These are phyloP conservation scores for Pythium rhizo-oryzae DNA, from an alignment of 352 stramenopile species.

Conservation along the genomic window DNA sequence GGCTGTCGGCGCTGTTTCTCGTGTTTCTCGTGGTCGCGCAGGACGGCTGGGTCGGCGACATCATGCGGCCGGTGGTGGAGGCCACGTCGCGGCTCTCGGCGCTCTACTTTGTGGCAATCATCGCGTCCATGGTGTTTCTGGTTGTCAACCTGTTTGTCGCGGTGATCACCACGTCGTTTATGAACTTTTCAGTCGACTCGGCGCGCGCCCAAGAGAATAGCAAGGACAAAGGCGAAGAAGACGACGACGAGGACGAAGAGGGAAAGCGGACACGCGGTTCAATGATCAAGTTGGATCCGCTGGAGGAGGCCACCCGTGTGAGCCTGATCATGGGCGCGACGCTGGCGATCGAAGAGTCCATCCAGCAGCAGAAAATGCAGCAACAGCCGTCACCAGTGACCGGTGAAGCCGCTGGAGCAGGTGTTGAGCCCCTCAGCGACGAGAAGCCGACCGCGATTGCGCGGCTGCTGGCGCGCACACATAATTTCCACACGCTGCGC, in stretches of 20 bases:
- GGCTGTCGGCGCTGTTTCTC: constrained; percentile 68
- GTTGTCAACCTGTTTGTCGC: constrained; percentile 85
- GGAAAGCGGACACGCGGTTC: constrained; percentile 27
- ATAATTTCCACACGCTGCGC: constrained; percentile 53
- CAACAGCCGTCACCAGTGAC: constrained; percentile 4
- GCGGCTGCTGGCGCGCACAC: constrained; percentile 37
- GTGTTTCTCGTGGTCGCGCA: constrained; percentile 82
- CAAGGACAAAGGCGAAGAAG: constrained; percentile 21
- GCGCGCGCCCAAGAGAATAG: constrained; percentile 3
- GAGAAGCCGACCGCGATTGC: constrained; percentile 9
- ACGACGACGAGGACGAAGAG: constrained; percentile 27
- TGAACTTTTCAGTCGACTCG: constrained; percentile 71
- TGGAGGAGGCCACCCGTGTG: constrained; percentile 72
- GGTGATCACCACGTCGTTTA: constrained; percentile 84
- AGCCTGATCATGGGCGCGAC: constrained; percentile 84
- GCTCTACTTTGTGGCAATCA: constrained; percentile 73
- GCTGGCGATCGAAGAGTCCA: constrained; percentile 67
- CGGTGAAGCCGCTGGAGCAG: neutral
- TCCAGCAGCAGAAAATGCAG: constrained; percentile 21
- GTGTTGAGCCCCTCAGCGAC: neutral
- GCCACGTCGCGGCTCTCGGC: constrained; percentile 53
- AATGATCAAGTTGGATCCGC: constrained; percentile 54
- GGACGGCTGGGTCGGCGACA: constrained; percentile 77
- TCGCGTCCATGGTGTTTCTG: constrained; percentile 79
- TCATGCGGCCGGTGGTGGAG: constrained; percentile 80